Evolutionary conservation across 495 filamentous ascomycete genomes (phyloP), one percentile per base, ranked within the genome.

Genomic region (Penicillium malachiteum): DNA sequence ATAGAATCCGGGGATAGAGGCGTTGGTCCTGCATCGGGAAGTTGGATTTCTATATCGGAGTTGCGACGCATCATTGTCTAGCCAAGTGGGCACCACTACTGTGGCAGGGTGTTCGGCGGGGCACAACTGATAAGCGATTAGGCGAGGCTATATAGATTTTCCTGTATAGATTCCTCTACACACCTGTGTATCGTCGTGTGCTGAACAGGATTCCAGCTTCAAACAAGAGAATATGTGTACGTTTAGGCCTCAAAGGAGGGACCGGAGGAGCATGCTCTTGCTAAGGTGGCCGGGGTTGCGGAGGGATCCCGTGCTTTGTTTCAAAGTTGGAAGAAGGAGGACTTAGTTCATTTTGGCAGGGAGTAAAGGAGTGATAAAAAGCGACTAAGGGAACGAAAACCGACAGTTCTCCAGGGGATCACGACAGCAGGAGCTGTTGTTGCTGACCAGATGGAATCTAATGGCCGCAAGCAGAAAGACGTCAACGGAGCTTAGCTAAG

Each of bases 21-120:
- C 33, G 55, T 59, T 21, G 72, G 59, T n/a, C 62, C 70, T 38
- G 66, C 68, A 64, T 76, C 74, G 44, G 76, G 72, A 31, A 78
- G 71, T 34, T 75, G 73, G 21, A 77, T 67, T 56, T 76, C 74
- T 48, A 78, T 72, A 44, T 78, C 74, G 30, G 76, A 78, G 59
- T 77, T 75, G 63, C 71, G 73, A 57, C 74, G 76, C 64, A 78
- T 71, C 71, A 75, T 78, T 50, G 45, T 72, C 58, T 33, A 56
- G 44, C 48, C 59, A n/a, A 47, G 44, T 39, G 21, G 21, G 21
- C 21, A 26, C 21, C 21, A 26, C 21, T 26, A 26, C 21, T 26
- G 21, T 26, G 21, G 21, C 21, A 33, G 57, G 57, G 33, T 39
- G 39, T 53, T 14, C 62, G 47, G 65, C 50, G 65, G 63, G 65